Evolutionary conservation across 768 basidiomycete genomes (phyloP), one percentile per base, ranked within the genome.

Genomic region (Psilocybe cubensis): DNA sequence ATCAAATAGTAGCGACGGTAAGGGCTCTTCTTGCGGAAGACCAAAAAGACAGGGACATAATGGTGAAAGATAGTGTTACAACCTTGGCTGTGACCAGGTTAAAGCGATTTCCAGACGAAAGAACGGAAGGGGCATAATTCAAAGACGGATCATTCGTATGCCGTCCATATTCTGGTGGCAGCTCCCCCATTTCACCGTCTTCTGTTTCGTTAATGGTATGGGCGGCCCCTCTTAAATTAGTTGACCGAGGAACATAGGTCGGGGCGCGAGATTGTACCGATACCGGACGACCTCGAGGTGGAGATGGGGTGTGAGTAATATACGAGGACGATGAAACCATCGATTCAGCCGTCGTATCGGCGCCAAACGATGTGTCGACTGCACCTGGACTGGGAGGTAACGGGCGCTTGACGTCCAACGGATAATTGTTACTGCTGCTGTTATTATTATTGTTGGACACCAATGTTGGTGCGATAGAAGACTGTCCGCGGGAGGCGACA

Each of bases 41-140:
- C 28, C 27, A 6, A 44, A 54, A 35, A 24, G 23, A 33, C 35
- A 35, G 42, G 3, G 54, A 29, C 28, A 25, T 29, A 43, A 41
- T 40, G 47, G 25, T 31, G 51, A 50, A 23, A 42, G 18, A 18
- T 45, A 42, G 41, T 42, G 18, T 8, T 48, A 46, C 23, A 46
- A n/a, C 45, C 7, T n/a, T 12, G n/a, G 21, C 7, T 21, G 3
- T 12, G n/a, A 18, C 7, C n/a, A 3, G 25, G 3, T 55, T 28
- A 40, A 66, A 61, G 25, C 66, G 57, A 31, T 61, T 54, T 20
- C 66, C 66, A 12, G 66, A 66, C 0, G 66, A 66, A 45, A 66
- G 57, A 40, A 66, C 52, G 43, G 59, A 61, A 17, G 66, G 66
- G 25, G 63, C 63, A 56, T 64, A 66, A 49, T 60, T 66, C 42